phyloP scores from a whole-genome alignment of 768 basidiomycete species.

The Suillus sp. region DNA sequence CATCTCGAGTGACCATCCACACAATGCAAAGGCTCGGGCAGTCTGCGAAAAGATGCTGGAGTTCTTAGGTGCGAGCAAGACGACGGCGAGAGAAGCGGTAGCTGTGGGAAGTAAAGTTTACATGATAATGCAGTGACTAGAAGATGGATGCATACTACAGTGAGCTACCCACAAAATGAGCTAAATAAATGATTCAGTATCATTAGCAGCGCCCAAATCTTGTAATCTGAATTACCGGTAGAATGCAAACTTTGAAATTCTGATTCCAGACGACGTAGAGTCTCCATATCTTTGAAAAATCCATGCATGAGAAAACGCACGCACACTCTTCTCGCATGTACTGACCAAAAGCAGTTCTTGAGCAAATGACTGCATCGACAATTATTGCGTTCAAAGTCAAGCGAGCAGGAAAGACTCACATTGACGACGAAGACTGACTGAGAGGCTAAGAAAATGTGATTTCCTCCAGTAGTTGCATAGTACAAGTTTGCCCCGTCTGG shows the following conservation, averaged over 20 bases:
- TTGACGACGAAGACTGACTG: background rate
- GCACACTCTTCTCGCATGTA: background rate
- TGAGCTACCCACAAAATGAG: background rate
- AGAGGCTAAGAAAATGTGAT: background rate
- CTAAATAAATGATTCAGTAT: background rate
- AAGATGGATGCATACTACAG: background rate
- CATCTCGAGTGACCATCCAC: background rate
- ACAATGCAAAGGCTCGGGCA: background rate
- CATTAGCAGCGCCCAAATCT: background rate
- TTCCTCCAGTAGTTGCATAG: background rate
- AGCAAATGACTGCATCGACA: background rate
- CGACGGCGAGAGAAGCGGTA: background rate
- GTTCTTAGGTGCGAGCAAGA: background rate
- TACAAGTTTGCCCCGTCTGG: background rate
- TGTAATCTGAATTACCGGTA: background rate
- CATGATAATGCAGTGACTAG: background rate
- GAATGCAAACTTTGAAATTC: background rate
- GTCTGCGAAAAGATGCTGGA: background rate
- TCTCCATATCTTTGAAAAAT: background rate
- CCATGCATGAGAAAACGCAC: background rate
- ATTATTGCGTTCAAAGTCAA: background rate
- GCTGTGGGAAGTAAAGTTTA: background rate
- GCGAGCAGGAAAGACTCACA: background rate
- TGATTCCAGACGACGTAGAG: background rate
- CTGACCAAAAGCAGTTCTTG: background rate